Evolutionary conservation across 164 flowering plant species (phyloP), one percentile per base, ranked within the genome.

Genomic region (Tetracentron sinense): DNA sequence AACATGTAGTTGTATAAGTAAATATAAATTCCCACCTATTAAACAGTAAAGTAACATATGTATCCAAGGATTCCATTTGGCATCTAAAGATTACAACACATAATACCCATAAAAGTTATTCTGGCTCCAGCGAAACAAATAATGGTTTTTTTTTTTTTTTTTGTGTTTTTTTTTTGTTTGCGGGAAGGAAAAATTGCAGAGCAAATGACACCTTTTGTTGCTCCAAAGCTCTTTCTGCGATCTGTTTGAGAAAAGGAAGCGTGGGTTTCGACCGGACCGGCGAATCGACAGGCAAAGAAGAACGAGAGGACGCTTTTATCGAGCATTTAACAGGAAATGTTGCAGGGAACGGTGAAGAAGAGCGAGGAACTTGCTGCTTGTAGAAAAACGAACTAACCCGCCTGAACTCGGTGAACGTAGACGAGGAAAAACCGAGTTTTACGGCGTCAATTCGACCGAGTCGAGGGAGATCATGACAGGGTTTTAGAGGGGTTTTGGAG

Each of bases 181-280:
- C 44, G 2, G 14, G 14, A 38, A 4, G 44, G 52, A 4, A 29
- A 57, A 48, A 55, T 51, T 12, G 1, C 65, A 20, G 6, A n/a
- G 17, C 23, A 56, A 47, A 30, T 21, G 47, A 33, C 64, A 84
- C 88, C 84, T 74, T 84, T 63, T 58, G 47, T 50, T 65, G 54
- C 60, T 57, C 44, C 52, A 70, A 56, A 21, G 22, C 66, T 47
- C 59, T 60, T 26, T 23, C 29, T 0, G 66, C 67, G 52, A 76
- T 54, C 65, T 64, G 69, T n/a, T 67, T 31, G 42, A 64, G 54
- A 56, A 64, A 71, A 29, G 56, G 54, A 22, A 70, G 48, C 47
- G 62, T 54, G 15, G 77, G 63, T 0, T 31, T 22, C 22, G 81
- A 67, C 59, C 64, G 74, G 60, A 61, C 42, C 19, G 72, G 60